These are phyloP conservation scores for Xylaria sp. DNA, from an alignment of 2,329 filamentous ascomycete genomes.

Conservation along the genomic window DNA sequence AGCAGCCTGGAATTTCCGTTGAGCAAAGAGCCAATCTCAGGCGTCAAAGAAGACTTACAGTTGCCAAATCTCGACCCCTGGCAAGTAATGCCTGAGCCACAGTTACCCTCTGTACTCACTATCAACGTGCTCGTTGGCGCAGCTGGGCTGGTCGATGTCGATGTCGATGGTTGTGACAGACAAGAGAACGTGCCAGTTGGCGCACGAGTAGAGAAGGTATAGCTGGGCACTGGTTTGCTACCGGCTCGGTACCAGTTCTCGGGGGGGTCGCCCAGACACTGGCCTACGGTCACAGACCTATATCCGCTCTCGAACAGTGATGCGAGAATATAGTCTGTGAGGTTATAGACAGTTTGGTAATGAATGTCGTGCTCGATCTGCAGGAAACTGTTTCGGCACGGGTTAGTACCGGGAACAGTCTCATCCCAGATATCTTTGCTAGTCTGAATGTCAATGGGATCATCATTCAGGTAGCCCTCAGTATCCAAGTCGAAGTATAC, in stretches of 20 bases:
- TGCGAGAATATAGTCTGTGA: constrained; percentile 58
- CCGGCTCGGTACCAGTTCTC: constrained; percentile 64
- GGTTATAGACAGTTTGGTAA: constrained; percentile 58
- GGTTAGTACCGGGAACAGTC: constrained; percentile 48
- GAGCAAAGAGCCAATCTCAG: constrained; percentile 21
- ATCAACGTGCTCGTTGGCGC: constrained; percentile 41
- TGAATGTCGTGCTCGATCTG: constrained; percentile 62
- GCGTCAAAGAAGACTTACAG: constrained; percentile 42
- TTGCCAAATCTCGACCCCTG: constrained; percentile 46
- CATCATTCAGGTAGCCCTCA: constrained; percentile 50
- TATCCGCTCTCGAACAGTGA: constrained; percentile 57
- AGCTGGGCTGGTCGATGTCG: constrained; percentile 23
- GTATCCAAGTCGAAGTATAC: constrained; percentile 51
- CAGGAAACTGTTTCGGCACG: constrained; percentile 48
- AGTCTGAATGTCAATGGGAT: constrained; percentile 49
- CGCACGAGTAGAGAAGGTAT: constrained; percentile 44
- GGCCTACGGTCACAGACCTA: constrained; percentile 63
- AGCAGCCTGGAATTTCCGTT: constrained; percentile 44
- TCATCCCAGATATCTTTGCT: constrained; percentile 54
- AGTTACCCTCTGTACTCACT: constrained; percentile 47
- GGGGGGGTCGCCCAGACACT: constrained; percentile 63
- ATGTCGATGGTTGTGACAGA: constrained; percentile 32
- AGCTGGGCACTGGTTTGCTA: constrained; percentile 43
- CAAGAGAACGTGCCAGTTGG: constrained; percentile 49
- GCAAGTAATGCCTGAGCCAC: constrained; percentile 45